Evolutionary conservation across 2,329 filamentous ascomycete species (phyloP).

Genomic region (Dissoconium aciculare): DNA sequence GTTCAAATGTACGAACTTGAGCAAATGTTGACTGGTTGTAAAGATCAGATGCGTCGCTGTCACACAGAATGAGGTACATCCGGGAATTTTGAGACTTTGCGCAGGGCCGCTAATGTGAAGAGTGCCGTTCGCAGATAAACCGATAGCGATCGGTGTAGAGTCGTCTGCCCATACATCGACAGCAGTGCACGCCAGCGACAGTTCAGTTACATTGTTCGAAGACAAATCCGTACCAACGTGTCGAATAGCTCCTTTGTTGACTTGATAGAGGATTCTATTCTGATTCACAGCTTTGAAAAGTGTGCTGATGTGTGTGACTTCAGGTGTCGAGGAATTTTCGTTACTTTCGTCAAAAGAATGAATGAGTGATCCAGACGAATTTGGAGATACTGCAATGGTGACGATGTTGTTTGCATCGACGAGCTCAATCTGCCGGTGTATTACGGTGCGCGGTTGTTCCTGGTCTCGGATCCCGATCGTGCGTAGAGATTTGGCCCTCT

Average conservation of each 20-base stretch:
- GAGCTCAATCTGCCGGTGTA: not conserved
- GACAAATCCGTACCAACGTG: slow-evolving; percentile 5
- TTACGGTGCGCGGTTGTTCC: not conserved
- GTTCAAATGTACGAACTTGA: slow-evolving; percentile 84
- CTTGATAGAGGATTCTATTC: slow-evolving; percentile 14
- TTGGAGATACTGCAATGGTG: not conserved
- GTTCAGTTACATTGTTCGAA: slow-evolving; percentile 3
- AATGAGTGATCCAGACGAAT: not conserved
- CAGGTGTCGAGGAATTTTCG: not conserved
- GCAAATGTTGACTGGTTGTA: slow-evolving; percentile 78
- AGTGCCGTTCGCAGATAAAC: slow-evolving; percentile 60
- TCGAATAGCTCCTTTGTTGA: slow-evolving; percentile 8
- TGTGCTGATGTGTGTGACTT: not conserved
- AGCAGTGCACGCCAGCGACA: slow-evolving; percentile 16
- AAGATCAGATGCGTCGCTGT: slow-evolving; percentile 75
- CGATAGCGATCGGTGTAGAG: slow-evolving; percentile 34
- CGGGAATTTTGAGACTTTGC: slow-evolving; percentile 57
- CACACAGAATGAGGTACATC: slow-evolving; percentile 79
- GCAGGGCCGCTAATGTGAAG: slow-evolving; percentile 38
- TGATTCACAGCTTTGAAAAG: slow-evolving; percentile 11
- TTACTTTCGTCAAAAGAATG: slow-evolving; percentile 1
- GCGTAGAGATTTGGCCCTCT: not conserved
- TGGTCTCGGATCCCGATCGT: not conserved
- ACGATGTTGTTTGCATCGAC: not conserved
- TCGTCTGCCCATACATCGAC: slow-evolving; percentile 24